Evolutionary conservation across 345 rosid genomes (phyloP).

Genomic region (Geranium brycei): DNA sequence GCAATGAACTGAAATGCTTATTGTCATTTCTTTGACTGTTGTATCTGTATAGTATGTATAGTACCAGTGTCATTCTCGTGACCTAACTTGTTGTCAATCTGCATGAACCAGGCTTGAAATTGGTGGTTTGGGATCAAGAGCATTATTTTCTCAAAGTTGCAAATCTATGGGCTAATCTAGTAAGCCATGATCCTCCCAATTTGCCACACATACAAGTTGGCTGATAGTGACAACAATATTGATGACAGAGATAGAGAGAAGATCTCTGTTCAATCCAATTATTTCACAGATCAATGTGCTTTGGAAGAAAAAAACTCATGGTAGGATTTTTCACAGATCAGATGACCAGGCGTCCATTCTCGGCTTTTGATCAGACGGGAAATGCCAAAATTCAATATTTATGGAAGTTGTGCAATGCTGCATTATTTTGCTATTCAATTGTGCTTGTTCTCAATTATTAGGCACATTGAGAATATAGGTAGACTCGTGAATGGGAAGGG

Average conservation of each 20-base stretch:
- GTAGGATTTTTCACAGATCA: conserved; percentile 5
- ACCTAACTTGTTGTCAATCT: conserved; percentile 9
- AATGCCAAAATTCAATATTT: conserved; percentile 6
- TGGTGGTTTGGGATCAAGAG: conserved; percentile 45
- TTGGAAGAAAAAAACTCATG: not conserved
- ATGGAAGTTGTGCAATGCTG: conserved; percentile 12
- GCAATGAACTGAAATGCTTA: not conserved
- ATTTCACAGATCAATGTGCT: not conserved
- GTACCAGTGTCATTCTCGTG: not conserved
- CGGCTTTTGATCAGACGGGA: no score
- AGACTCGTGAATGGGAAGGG: not conserved
- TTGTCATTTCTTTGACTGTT: not conserved
- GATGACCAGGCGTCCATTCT: not conserved
- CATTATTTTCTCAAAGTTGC: conserved; percentile 51
- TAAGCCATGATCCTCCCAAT: conserved; percentile 43
- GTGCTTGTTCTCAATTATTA: conserved; percentile 13
- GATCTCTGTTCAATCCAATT: not conserved
- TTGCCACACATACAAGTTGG: conserved; percentile 22
- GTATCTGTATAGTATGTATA: not conserved
- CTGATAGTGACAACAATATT: conserved; percentile 4
- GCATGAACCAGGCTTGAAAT: conserved; percentile 41
- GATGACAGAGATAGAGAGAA: not conserved
- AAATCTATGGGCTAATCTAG: conserved; percentile 76
- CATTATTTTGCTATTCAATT: conserved; percentile 8
- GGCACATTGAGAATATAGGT: conserved; percentile 1